Base-by-base conservation (phyloP, 768 basidiomycete genomes). In the Hygrophorus pudorinus region DNA sequence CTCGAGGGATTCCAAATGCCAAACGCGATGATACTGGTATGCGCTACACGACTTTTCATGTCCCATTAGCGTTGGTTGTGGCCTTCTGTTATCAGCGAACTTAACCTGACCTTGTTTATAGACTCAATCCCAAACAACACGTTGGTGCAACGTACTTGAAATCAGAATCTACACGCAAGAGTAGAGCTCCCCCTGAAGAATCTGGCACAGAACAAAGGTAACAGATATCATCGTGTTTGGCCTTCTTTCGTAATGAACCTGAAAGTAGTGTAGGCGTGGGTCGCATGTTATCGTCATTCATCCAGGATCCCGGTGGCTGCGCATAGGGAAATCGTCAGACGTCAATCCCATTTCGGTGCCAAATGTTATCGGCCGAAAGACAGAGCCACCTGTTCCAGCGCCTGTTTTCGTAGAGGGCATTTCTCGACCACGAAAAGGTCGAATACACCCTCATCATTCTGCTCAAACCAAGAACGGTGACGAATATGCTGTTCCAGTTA, bases 21-120 rank as follows among this genome's bases (percentile, higher is more conserved):
- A 84, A 79, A 62, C 74, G 77, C 51, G 85, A 89, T 66, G 87
- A 90, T 53, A 80, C 78, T 45, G 85, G 86, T 12, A 69, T 91
- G 69, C 75, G 79, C 37, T 89, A 82, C 62, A 89, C 89, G 3
- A 68, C 75, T 11, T 91, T 91, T 62, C 70, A 79, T 62, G 86
- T 90, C 8, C 89, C 88, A 21, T 62, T 85, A 48, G 73, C 78
- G 81, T 86, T 55, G 49, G 73, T 65, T 9, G 12, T 11, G 17
- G 9, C 12, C 9, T 37, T 20, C 5, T 9, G 7, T 39, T 17
- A 42, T 12, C 29, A 35, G 41, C 1, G 11, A 8, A 42, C 20
- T 38, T 36, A 3, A 20, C 30, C 42, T 45, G 13, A 35, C 41
- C 37, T 33, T 40, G 36, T 18, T 21, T 41, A 9, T 53, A 88